Conservation (phyloP, 2,329 filamentous ascomycete species). For the Byssoonygena ceratinophila region DNA sequence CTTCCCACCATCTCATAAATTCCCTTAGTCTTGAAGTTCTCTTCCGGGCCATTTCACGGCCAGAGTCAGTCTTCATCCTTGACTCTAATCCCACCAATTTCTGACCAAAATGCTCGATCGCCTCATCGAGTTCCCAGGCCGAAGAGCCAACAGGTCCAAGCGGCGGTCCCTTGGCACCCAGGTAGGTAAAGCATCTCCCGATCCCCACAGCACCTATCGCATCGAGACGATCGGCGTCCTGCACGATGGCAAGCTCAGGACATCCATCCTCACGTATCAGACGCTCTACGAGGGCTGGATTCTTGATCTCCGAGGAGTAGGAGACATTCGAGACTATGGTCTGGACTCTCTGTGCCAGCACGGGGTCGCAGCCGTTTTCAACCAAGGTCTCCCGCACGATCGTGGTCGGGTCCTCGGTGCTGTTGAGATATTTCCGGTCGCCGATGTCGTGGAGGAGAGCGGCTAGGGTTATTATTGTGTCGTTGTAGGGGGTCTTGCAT, state of each 20-base stretch:
- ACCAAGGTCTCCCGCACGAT: constrained; percentile 25
- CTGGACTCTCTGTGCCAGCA: constrained; percentile 44
- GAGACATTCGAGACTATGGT: constrained; percentile 65
- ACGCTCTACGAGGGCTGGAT: constrained; percentile 49
- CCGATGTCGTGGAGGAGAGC: constrained; percentile 81
- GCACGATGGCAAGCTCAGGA: constrained; percentile 73
- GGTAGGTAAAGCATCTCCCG: constrained; percentile 65
- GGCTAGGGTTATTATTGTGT: constrained; percentile 52
- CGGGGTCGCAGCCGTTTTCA: constrained; percentile 1
- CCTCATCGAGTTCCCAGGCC: constrained; percentile 47
- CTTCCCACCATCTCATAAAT: constrained; percentile 47
- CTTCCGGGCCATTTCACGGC: constrained; percentile 40
- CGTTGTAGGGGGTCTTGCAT: constrained; percentile 36
- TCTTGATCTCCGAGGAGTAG: constrained; percentile 61
- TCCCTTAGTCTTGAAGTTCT: constrained; percentile 40
- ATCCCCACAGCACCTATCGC: constrained; percentile 80
- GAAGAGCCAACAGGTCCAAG: neutral
- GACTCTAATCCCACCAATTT: constrained; percentile 58
- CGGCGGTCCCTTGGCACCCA: constrained; percentile 47
- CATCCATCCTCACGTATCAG: constrained; percentile 47
- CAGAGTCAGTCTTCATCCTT: constrained; percentile 53
- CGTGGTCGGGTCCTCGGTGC: constrained; percentile 22
- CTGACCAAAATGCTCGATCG: constrained; percentile 64
- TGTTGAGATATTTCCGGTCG: constrained; percentile 64
- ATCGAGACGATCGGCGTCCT: constrained; percentile 89